Base-by-base conservation (phyloP, 345 rosid genomes). In the Rhizophora mangle region DNA sequence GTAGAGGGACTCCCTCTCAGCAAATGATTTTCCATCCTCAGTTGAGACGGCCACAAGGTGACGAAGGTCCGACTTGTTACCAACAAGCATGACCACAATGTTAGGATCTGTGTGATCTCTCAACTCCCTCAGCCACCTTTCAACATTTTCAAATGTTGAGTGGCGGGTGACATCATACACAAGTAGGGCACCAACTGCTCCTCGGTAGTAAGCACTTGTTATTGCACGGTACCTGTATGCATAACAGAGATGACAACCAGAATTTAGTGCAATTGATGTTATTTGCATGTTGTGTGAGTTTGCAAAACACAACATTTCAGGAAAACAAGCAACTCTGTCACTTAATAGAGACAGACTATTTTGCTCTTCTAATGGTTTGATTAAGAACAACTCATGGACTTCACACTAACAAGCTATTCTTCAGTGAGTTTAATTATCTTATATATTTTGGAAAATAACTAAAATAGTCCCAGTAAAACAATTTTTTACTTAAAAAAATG, bases 181-280 rank as follows among this genome's bases (percentile, higher is more conserved):
- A 53, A 92, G 96, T 39, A 92, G 79, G 27, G 96, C 98, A 18
- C 98, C 96, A 36, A 92, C 95, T 2, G 98, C 96, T 76, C 98
- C 98, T 43, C 98, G 78, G 79, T 90, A 92, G 81, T 92, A 92
- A n/a, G 98, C 98, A 66, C 98, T 92, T 2, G 98, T 92, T 63
- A 92, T 92, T 78, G 98, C 98, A 47, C 98, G 93, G 72, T 92
- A 92, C 87, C 98, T 92, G 52, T 34, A 37, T 15, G 18, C 49
- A 43, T 43, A 43, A 15, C 49, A 43, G 49, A 43, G 49, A 24
- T 6, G 26, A 24, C 24, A 26, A 34, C 37, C 37, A 34, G 37
- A 34, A 54, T 54, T 21, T 54, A 8, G 27, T n/a, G 16, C 15
- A 39, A 11, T 11, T 39, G 13, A 39, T 11, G 4, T 9, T 39